A percentile compares a stretch with the other conserved stretches of the same genome.
Conservation (phyloP, 768 basidiomycete genomes). For the Sarcodon aspratus region DNA sequence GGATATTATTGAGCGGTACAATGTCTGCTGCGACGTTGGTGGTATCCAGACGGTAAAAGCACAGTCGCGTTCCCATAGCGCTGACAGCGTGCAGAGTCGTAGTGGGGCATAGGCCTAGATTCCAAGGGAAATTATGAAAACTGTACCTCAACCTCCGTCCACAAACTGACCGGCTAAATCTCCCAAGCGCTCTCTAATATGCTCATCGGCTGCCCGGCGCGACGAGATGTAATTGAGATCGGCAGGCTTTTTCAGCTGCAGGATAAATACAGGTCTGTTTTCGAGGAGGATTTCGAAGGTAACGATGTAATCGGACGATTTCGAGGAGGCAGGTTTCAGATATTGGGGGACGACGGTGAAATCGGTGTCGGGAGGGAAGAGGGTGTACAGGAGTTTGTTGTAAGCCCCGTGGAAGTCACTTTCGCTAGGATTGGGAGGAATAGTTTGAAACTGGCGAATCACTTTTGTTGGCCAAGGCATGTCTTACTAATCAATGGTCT, state of each 20-base stretch:
- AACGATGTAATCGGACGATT: slow-evolving; percentile 1
- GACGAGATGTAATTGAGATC: slow-evolving; percentile 12
- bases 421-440: neutral
- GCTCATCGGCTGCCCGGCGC: slow-evolving; percentile 16
- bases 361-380: slow-evolving; percentile 23
- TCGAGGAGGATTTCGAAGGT: slow-evolving; percentile 16
- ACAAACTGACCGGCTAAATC: neutral
- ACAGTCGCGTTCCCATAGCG: slow-evolving; percentile 20
- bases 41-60: slow-evolving; percentile 16
- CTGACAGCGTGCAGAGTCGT: slow-evolving; percentile 18
- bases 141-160: neutral
- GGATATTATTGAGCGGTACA: slow-evolving; percentile 6
- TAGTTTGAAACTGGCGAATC: neutral
- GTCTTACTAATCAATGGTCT: too few species aligned
- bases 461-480: neutral
- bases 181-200: neutral
- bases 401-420: slow-evolving; percentile 14
- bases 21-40: slow-evolving; percentile 2
- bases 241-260: slow-evolving; percentile 17
- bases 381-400: slow-evolving; percentile 24
- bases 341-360: slow-evolving; percentile 21
- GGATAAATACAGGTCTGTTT: slow-evolving; percentile 19
- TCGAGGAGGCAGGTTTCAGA: slow-evolving; percentile 6
- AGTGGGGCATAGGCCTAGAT: slow-evolving; percentile 13
- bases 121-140: neutral